Base-by-base conservation (phyloP, 345 rosid species). In the Populus davidiana region DNA sequence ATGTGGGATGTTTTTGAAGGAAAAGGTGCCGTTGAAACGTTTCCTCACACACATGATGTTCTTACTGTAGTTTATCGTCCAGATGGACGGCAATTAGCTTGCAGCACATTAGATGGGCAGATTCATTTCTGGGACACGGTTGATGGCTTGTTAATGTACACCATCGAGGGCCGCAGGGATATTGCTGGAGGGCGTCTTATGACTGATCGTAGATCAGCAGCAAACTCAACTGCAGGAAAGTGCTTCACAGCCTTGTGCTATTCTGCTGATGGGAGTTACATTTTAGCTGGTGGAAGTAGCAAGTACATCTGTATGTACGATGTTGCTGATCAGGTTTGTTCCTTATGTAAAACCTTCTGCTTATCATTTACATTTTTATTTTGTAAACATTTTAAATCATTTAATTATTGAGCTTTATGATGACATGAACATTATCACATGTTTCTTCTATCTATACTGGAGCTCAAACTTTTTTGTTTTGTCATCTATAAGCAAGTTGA, bases 241-340 rank as follows among this genome's bases (percentile, higher is more conserved):
- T 96, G 90, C 87, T 96, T 96, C 80, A 91, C 97, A 52, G 90
- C 93, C 35, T 84, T 93, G 82, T 93, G 96, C 81, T 96, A 89
- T 87, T 89, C 96, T 54, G 99, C 98, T 80, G 99, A 96, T 81
- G 99, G 99, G 78, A 91, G 94, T 85, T 92, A 90, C 78, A 89
- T 96, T 75, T 82, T 93, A 84, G 99, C 97, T 33, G 99, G 96
- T 43, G 98, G 99, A 78, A 91, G 85, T 77, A 96, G 98, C 87
- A 96, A 96, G 90, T 96, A 84, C 83, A 92, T 96, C 54, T 96
- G 99, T 82, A 91, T 96, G 93, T 96, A 96, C 80, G 99, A 93
- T 83, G 89, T 96, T 75, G 86, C 93, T 33, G 99, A 96, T 85
- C 99, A 93, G 97, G 99, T 96, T 61, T 73, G 90, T 82, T 66